Evolutionary conservation across 2,329 filamentous ascomycete genomes (phyloP).

Genomic region (Paecilomyces formosus): DNA sequence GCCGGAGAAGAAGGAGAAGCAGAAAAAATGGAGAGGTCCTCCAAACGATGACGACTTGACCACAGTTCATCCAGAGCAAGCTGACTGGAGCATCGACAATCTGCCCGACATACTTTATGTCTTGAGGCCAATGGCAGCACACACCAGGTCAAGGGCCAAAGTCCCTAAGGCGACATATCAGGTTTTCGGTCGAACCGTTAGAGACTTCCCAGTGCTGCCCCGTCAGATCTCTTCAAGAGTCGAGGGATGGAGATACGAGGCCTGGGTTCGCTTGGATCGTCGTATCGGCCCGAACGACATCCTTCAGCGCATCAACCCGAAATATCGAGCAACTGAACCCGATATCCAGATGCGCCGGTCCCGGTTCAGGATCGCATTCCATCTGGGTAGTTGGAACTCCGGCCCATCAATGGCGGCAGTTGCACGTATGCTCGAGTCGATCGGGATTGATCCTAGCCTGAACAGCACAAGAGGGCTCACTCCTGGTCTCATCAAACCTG

Average conservation of each 20-base stretch:
- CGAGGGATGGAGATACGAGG: slow-evolving; percentile 17
- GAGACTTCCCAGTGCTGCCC: slow-evolving; percentile 8
- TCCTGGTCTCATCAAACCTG: slow-evolving; percentile 13
- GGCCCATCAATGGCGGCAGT: slow-evolving; percentile 7
- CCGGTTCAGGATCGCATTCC: slow-evolving; percentile 8
- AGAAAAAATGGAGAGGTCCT: neutral
- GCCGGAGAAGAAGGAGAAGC: neutral
- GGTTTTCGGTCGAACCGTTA: slow-evolving; percentile 9
- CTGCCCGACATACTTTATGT: slow-evolving; percentile 20
- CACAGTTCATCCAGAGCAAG: slow-evolving; percentile 9
- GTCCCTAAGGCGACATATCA: slow-evolving; percentile 6
- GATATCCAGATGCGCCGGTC: slow-evolving; percentile 7
- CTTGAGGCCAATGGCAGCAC: slow-evolving; percentile 6
- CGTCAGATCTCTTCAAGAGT: slow-evolving; percentile 13
- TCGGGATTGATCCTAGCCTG: slow-evolving; percentile 3
- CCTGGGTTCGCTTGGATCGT: slow-evolving; percentile 17
- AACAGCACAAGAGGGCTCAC: slow-evolving; percentile 17
- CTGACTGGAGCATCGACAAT: slow-evolving; percentile 14
- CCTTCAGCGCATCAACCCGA: slow-evolving; percentile 14
- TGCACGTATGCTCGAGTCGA: slow-evolving; percentile 1
- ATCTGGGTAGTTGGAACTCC: slow-evolving; percentile 8
- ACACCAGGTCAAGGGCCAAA: neutral
- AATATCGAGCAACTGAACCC: slow-evolving; percentile 1
- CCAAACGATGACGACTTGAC: slow-evolving; percentile 4
- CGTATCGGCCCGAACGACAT: slow-evolving; percentile 15